Conservation (phyloP, 257 asterid genomes). For the Nyctanthes arbortristis region DNA sequence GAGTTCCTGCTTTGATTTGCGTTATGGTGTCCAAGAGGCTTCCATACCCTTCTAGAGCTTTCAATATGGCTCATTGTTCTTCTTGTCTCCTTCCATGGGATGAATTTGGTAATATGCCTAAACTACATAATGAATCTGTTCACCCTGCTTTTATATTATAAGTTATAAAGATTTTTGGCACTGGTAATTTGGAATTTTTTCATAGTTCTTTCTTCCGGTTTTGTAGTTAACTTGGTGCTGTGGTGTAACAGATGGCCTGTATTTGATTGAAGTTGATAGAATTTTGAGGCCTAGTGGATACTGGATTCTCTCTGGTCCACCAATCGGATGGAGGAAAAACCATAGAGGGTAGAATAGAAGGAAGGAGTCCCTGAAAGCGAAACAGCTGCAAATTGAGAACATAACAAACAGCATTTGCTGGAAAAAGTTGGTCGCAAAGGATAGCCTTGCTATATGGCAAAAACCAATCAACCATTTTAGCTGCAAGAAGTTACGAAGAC, state of each 20-base stretch:
- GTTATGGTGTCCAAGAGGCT: neutral
- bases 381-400: conserved; percentile 70
- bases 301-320: conserved; percentile 95
- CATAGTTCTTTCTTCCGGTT: neutral
- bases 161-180: neutral
- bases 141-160: neutral
- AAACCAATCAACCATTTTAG: conserved; percentile 63
- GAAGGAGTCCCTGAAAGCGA: conserved; percentile 63
- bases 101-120: neutral
- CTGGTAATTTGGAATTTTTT: neutral
- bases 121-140: neutral
- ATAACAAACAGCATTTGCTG: conserved; percentile 71
- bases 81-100: conserved; percentile 1
- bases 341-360: conserved; percentile 87
- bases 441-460: conserved; percentile 81
- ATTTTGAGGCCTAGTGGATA: conserved; percentile 81
- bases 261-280: conserved; percentile 79
- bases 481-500: conserved; percentile 35
- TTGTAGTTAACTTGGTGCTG: neutral
- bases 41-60: conserved; percentile 4
- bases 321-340: conserved; percentile 74
- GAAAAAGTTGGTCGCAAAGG: conserved; percentile 75
- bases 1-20: conserved; percentile 1
- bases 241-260: conserved; percentile 56
- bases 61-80: neutral